Percentiles rank a stretch among this genome's conserved stretches.
Evolutionary conservation across 192 early-diverging fungal genomes (phyloP).

Genomic region (Rhizophlyctis rosea): DNA sequence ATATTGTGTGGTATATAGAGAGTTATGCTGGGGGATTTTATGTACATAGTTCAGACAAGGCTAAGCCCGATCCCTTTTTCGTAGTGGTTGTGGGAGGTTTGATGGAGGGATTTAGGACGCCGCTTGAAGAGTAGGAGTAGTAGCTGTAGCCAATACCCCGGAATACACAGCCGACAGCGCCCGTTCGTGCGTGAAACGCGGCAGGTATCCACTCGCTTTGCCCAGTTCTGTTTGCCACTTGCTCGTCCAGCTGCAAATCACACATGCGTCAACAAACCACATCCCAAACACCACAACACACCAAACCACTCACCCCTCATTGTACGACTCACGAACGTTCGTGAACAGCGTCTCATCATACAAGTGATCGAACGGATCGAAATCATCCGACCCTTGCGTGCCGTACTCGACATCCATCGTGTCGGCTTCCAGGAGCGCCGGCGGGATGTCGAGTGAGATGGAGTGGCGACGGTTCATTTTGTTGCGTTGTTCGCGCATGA

Average conservation of each 20-base stretch:
- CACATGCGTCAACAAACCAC: not conserved
- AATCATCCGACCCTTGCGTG: too few species aligned
- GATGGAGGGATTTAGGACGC: too few species aligned
- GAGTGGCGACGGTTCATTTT: not conserved
- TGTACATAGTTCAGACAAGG: too few species aligned
- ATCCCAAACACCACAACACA: not conserved
- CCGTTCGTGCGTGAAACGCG: slow-evolving; percentile 41
- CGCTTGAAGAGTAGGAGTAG: too few species aligned
- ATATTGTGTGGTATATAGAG: too few species aligned
- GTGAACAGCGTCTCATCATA: slow-evolving; percentile 41
- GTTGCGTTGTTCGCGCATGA: not conserved
- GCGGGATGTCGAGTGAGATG: slow-evolving; percentile 24
- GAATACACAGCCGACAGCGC: slow-evolving; percentile 34
- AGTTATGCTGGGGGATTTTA: too few species aligned
- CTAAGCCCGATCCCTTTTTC: too few species aligned
- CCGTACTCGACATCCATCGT: slow-evolving; percentile 22
- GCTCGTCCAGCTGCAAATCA: slow-evolving; percentile 15
- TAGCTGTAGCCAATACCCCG: slow-evolving; percentile 35
- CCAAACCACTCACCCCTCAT: slow-evolving; percentile 53
- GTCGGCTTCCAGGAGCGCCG: slow-evolving; percentile 7
- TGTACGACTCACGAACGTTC: slow-evolving; percentile 36
- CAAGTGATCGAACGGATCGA: slow-evolving; percentile 53
- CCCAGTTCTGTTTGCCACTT: slow-evolving; percentile 20
- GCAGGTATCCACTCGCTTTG: slow-evolving; percentile 43
- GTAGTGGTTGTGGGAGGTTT: too few species aligned